Evolutionary conservation across 2,329 filamentous ascomycete species (phyloP), one percentile per base, ranked within the genome.

Genomic region (Pseudogymnoascus destructans): DNA sequence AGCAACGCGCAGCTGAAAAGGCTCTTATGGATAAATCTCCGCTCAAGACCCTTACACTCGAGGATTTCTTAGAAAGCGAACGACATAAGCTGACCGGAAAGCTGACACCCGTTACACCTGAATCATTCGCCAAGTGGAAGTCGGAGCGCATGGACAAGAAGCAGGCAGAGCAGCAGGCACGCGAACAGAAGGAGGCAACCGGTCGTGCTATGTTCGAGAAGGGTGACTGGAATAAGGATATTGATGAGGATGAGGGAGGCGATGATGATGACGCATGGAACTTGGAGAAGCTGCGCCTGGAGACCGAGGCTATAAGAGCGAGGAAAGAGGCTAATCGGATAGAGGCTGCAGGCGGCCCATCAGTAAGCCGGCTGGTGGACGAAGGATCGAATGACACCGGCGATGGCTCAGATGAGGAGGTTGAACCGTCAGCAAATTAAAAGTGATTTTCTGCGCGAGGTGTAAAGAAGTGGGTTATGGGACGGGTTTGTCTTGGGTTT

Each of bases 91-190:
- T 98, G 57, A 91, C 86, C 0, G 93, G 92, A 59, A 90, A 79
- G 0, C 78, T 97, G 57, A 98, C 95, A 1, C 95, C 95, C 4
- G 95, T 98, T 62, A 98, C 88, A 1, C 86, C 85, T 2, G 93
- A 98, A 70, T 79, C 83, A 0, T 98, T 98, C 69, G 89, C 89
- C 62, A 93, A 93, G 69, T 98, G 93, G 93, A 98, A 98, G 79
- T 85, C 91, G 74, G 87, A 95, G 57, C 86, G 93, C 46, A 70
- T 97, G 65, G 84, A 90, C 73, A 98, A 98, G 84, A 97, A 95
- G 79, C 86, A 85, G 13, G 93, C 93, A 19, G 93, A 98, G 68
- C 87, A 93, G 64, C 85, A 95, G 73, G 89, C 90, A 54, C 84
- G 86, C 69, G 84, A 86, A 73, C 88, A 90, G 68, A 97, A 95